A percentile compares a stretch with the other conserved stretches of the same genome.
phyloP scores from a whole-genome alignment of 768 basidiomycete genomes.

The Tulasnella calospora region DNA sequence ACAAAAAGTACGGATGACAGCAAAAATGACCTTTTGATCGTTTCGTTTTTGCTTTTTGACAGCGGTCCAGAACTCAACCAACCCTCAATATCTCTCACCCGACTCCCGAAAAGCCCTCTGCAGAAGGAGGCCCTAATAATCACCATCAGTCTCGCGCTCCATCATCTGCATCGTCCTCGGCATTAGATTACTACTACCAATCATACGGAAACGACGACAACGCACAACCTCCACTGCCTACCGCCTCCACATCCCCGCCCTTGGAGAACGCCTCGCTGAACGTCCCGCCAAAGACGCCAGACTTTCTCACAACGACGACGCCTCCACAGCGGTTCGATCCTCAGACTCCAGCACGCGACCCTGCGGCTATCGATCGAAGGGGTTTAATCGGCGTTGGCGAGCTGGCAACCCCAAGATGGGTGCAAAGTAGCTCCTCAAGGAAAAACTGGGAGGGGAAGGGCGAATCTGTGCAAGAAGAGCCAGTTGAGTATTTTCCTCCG shows the following conservation, averaged over 20 bases:
- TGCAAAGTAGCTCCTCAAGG: slow-evolving; percentile 29
- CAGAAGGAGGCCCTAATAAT: background rate
- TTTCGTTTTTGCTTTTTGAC: slow-evolving; percentile 4
- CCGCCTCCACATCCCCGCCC: slow-evolving; percentile 50
- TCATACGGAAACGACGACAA: slow-evolving; percentile 44
- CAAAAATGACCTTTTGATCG: background rate
- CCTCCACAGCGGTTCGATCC: slow-evolving; percentile 23
- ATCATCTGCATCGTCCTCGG: slow-evolving; percentile 61
- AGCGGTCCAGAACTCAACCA: slow-evolving; percentile 18
- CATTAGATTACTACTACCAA: slow-evolving; percentile 87
- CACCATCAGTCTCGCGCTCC: slow-evolving; percentile 13
- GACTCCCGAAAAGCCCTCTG: background rate
- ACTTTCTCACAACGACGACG: background rate
- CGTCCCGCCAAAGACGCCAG: slow-evolving; percentile 19
- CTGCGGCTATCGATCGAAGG: slow-evolving; percentile 74
- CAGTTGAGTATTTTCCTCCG: slow-evolving; percentile 56
- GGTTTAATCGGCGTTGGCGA: slow-evolving; percentile 93
- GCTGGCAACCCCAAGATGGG: slow-evolving; percentile 92
- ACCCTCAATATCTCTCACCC: slow-evolving; percentile 8
- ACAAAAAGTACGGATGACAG: background rate
- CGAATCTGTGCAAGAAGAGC: slow-evolving; percentile 35
- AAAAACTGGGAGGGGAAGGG: slow-evolving; percentile 26
- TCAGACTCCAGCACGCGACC: slow-evolving; percentile 66
- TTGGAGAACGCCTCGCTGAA: slow-evolving; percentile 30
- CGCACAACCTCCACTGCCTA: slow-evolving; percentile 37